Evolutionary conservation across 148 eudicot genomes (phyloP), one percentile per base, ranked within the genome.

Genomic region (Camellia lanceoleosa): DNA sequence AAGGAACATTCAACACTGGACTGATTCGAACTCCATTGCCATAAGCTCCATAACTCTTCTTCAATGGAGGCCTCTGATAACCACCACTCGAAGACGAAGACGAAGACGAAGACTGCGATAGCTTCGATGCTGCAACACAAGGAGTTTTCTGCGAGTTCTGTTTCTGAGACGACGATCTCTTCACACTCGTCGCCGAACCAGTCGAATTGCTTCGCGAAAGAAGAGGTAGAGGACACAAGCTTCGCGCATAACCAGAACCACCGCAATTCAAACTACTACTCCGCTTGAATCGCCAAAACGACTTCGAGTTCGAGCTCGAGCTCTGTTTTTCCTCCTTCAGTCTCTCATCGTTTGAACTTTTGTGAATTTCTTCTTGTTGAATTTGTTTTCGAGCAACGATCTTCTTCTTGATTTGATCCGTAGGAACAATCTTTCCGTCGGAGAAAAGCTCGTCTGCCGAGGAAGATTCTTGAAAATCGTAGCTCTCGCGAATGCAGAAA

Each of bases 391-490:
- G 43, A 20, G 66, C 79, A 63, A 54, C 23, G 7, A 61, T 44
- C 20, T 56, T 83, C 80, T 68, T 85, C 84, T 86, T 91, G 81
- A 90, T 82, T 75, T 90, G 85, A 4, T 30, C 1, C 38, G 88
- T 80, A 0, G 97, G 93, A 15, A 93, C 89, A 38, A 96, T 86
- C 12, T 90, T 85, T 1, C 99, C 99, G 56, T 88, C 84, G 41
- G 84, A 88, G 79, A 96, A 96, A 8, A 96, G 88, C 80, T 96
- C 99, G 56, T 93, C 98, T 44, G 99, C 99, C 5, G 92, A 89
- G 18, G 93, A 83, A 1, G 94, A 80, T 20, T 90, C 82, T 4
- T 86, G 90, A 30, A 30, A 1, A 65, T 88, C 87, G 69, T 59
- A 66, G 61, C 82, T 84, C 16, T 84, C 76, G 23, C 84, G 87